Percentiles rank a stretch among this genome's conserved stretches.
Conservation (phyloP, 345 rosid species). For the Murraya koenigii region DNA sequence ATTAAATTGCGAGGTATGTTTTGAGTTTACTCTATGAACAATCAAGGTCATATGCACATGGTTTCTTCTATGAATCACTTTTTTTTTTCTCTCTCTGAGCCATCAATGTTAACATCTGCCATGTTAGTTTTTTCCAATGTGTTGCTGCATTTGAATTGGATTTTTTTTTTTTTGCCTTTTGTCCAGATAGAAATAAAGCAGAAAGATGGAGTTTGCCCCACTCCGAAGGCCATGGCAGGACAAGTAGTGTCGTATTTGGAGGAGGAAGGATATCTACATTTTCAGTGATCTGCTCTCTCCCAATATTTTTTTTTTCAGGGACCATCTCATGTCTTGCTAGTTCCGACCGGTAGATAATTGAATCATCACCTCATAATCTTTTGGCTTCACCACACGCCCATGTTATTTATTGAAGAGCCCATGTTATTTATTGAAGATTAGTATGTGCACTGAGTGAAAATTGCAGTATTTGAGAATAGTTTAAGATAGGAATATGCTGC, state of each 20-base stretch:
- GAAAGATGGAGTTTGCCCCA: slow-evolving; percentile 66
- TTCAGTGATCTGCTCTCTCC: slow-evolving; percentile 22
- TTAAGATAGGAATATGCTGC: background rate
- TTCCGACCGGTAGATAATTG: background rate
- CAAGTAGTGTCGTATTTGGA: slow-evolving; percentile 68
- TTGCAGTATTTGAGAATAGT: background rate
- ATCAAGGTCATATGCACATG: background rate
- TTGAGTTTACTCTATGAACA: background rate
- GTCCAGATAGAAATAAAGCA: slow-evolving; percentile 67
- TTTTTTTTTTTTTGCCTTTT: background rate
- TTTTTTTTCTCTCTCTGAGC: background rate
- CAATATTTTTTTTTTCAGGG: background rate
- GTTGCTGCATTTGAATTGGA: background rate
- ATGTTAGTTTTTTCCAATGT: background rate
- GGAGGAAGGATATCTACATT: slow-evolving; percentile 65
- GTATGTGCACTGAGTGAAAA: background rate
- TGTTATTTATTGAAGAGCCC: too few relatives aligned
- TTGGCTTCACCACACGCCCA: background rate
- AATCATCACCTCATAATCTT: background rate
- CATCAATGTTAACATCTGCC: background rate
- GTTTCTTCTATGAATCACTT: background rate
- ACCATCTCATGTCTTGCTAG: background rate
- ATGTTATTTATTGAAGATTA: background rate
- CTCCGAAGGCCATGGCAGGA: slow-evolving; percentile 71
- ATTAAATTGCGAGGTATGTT: slow-evolving; percentile 69